Evolutionary conservation across 2,329 filamentous ascomycete species (phyloP).

Genomic region (Fusarium sp.): DNA sequence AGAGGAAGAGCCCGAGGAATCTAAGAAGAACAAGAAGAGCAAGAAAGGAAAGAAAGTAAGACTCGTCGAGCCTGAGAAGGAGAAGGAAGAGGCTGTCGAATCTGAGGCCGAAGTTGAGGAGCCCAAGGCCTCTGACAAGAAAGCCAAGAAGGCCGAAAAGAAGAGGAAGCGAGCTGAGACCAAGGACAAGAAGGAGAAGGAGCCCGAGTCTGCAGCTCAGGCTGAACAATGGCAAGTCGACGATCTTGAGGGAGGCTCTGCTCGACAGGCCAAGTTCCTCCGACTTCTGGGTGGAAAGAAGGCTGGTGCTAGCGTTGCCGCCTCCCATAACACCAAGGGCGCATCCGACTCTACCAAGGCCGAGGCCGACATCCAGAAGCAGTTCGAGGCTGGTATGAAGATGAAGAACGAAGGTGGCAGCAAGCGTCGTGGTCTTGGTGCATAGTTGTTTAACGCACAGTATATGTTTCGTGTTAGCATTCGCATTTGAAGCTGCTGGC

Average conservation of each 20-base stretch:
- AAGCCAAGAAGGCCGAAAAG: constrained; percentile 49
- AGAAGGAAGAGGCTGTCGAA: constrained; percentile 36
- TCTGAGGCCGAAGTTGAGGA: constrained; percentile 19
- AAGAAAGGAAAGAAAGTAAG: constrained; percentile 42
- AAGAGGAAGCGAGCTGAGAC: constrained; percentile 48
- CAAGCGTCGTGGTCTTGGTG: constrained; percentile 63
- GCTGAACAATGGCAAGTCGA: constrained; percentile 63
- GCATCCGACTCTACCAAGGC: constrained; percentile 52
- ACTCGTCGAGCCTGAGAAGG: constrained; percentile 9
- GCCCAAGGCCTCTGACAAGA: constrained; percentile 40
- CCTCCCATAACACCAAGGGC: constrained; percentile 33
- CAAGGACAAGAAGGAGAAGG: constrained; percentile 30
- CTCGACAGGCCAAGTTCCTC: constrained; percentile 65
- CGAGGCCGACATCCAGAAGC: constrained; percentile 63
- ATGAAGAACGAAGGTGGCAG: constrained; percentile 63
- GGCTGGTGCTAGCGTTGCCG: constrained; percentile 46
- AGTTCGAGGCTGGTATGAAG: constrained; percentile 65
- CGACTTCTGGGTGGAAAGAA: constrained; percentile 65
- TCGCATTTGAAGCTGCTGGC: not conserved
- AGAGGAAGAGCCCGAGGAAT: constrained; percentile 36
- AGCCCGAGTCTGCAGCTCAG: constrained; percentile 14
- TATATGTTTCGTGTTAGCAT: not conserved
- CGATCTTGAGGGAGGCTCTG: constrained; percentile 59
- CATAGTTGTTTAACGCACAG: constrained; percentile 44
- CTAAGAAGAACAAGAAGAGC: constrained; percentile 42